Percentiles rank a stretch among this genome's conserved stretches.
Evolutionary conservation across 2,329 filamentous ascomycete species (phyloP).

Genomic region (Orbilia blumenaviensis): DNA sequence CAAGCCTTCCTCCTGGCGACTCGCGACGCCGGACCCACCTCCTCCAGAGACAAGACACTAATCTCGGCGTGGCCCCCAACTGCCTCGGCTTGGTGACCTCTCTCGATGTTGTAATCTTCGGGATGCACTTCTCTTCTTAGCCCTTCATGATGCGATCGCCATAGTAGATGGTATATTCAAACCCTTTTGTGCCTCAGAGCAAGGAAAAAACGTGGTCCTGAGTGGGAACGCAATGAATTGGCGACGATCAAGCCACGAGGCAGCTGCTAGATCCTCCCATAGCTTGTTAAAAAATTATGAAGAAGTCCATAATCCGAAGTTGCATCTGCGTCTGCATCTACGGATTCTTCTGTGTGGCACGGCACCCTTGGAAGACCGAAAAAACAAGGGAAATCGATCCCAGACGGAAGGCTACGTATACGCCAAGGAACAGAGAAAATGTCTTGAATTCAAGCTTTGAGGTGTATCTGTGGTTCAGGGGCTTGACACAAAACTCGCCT

Average conservation of each 20-base stretch:
- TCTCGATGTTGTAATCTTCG: background rate
- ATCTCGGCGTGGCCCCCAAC: conserved; percentile 38
- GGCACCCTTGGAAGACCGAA: background rate
- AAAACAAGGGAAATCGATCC: background rate
- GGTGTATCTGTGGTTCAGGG: conserved; percentile 50
- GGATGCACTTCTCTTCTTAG: background rate
- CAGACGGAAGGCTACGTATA: conserved; percentile 1
- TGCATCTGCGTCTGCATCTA: background rate
- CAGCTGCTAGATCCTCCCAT: background rate
- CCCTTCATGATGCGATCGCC: conserved; percentile 35
- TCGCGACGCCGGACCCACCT: conserved; percentile 25
- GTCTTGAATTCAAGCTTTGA: conserved; percentile 24
- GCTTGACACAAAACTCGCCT: conserved; percentile 46
- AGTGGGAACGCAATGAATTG: conserved; percentile 19
- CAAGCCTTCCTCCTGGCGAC: conserved; percentile 26
- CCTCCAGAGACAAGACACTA: conserved; percentile 9
- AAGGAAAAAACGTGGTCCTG: conserved; percentile 30
- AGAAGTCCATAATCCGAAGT: background rate
- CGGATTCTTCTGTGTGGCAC: background rate
- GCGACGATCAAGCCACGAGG: conserved; percentile 48
- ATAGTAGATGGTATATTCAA: conserved; percentile 7
- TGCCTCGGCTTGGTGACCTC: background rate
- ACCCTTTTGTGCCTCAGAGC: conserved; percentile 27
- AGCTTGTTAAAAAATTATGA: background rate
- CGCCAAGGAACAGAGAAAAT: conserved; percentile 13